phyloP scores from a whole-genome alignment of 768 basidiomycete genomes.

The Holtermanniella nyarrowii region DNA sequence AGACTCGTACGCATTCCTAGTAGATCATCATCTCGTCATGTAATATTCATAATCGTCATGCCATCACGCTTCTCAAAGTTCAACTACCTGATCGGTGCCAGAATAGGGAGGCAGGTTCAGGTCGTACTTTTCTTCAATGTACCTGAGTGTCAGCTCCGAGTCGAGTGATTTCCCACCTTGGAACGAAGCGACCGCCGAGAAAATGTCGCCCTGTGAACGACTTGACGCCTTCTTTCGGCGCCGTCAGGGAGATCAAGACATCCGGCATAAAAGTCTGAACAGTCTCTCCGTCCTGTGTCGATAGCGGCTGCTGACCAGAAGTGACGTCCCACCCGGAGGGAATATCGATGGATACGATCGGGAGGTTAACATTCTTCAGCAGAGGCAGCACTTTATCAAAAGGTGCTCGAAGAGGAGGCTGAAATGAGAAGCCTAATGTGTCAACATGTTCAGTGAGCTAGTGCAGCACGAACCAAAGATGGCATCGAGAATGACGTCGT shows the following conservation, averaged over 20 bases:
- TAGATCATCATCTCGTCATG: too few species aligned
- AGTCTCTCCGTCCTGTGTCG: constrained; percentile 23
- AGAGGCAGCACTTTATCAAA: constrained; percentile 68
- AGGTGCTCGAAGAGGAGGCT: constrained; percentile 75
- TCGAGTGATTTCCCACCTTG: constrained; percentile 61
- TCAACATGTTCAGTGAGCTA: background rate
- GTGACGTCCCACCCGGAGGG: constrained; percentile 97
- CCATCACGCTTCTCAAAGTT: too few species aligned
- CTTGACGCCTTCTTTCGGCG: constrained; percentile 80
- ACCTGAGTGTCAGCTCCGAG: constrained; percentile 42
- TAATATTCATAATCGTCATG: too few species aligned
- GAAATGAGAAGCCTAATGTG: constrained; percentile 71
- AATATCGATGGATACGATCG: constrained; percentile 90
- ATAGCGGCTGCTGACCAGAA: constrained; percentile 47
- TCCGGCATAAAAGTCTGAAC: constrained; percentile 56
- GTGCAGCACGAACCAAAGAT: constrained; percentile 56
- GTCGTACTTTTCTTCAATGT: constrained; percentile 63
- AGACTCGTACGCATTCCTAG: too few species aligned
- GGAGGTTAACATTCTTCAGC: constrained; percentile 54
- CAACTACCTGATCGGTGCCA: constrained; percentile 68
- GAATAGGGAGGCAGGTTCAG: constrained; percentile 76
- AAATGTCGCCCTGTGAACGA: constrained; percentile 74
- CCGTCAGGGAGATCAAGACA: constrained; percentile 80
- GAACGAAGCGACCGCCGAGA: constrained; percentile 85
- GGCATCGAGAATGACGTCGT: constrained; percentile 80